Evolutionary conservation across 768 basidiomycete genomes (phyloP), one percentile per base, ranked within the genome.

Genomic region (Suillus brevipes): DNA sequence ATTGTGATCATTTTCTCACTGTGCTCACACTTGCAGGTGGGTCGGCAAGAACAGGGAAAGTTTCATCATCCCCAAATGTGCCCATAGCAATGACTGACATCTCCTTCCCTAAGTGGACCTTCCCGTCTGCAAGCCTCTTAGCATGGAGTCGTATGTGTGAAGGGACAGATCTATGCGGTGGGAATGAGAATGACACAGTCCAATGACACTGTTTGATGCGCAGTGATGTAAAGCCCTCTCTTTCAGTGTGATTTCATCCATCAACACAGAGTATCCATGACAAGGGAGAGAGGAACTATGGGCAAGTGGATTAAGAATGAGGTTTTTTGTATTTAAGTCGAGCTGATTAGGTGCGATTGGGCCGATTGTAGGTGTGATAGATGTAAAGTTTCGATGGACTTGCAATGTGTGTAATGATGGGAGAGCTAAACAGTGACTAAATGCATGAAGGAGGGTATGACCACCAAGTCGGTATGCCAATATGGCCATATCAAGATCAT

Each of bases 241-340:
- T 53, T 71, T 68, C 10, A 69, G n/a, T 10, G 66, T 62, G 18
- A 65, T 64, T 43, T 71, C 61, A 40, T 71, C 70, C 13, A 66
- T 66, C 16, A 63, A 47, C 18, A 70, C 38, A 40, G 43, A 65
- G 63, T 66, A 38, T 9, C 69, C 66, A 6, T 57, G 43, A 43
- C 38, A 61, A 50, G 37, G 23, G 43, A 43, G 18, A 28, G 28
- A 28, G 43, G 43, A 43, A 43, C 43, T 31, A n/a, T 25, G 36
- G 10, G 40, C 18, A 25, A 20, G 63, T 16, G 40, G 50, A 45
- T 45, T 56, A 45, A 68, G 36, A 23, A 68, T 28, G 18, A 68
- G 63, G 53, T 68, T 61, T 13, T 20, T 18, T 25, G 67, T 66
- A 49, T 71, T 69, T 25, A 62, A 65, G 9, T 14, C 36, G 42